phyloP scores from a whole-genome alignment of 2,329 filamentous ascomycete species.

The Thelonectria olida region DNA sequence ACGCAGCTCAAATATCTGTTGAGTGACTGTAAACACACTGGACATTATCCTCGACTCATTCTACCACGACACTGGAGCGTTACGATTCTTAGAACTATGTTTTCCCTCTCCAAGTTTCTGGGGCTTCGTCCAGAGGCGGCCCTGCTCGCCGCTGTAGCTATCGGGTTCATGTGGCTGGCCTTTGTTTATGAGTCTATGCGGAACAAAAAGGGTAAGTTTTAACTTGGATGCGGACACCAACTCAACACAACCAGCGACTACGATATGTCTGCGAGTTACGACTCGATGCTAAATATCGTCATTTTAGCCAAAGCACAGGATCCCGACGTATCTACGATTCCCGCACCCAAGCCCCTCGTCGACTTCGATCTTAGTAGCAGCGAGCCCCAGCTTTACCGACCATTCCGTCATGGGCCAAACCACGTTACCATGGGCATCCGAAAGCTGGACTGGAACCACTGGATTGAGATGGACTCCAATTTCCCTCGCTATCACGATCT shows the following conservation, averaged over 20 bases:
- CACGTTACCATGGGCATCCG: constrained; percentile 33
- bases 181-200: background rate
- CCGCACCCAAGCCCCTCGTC: background rate
- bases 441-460: constrained; percentile 29
- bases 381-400: constrained; percentile 18
- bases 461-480: constrained; percentile 35
- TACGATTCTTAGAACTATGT: background rate
- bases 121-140: background rate
- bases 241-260: background rate
- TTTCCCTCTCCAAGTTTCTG: background rate
- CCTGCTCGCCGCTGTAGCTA: background rate
- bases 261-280: too few relatives aligned
- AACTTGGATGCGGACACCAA: background rate
- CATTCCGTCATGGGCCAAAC: constrained; percentile 27
- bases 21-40: too few relatives aligned
- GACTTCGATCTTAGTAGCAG: background rate
- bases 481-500: constrained; percentile 26
- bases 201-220: background rate
- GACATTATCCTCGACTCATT: too few relatives aligned
- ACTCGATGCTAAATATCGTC: background rate
- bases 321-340: background rate
- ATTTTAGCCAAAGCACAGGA: background rate
- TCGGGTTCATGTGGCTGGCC: background rate
- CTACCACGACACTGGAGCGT: too few relatives aligned
- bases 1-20: too few relatives aligned